Conservation (phyloP, 768 basidiomycete genomes). For the Tulasnella sp. region DNA sequence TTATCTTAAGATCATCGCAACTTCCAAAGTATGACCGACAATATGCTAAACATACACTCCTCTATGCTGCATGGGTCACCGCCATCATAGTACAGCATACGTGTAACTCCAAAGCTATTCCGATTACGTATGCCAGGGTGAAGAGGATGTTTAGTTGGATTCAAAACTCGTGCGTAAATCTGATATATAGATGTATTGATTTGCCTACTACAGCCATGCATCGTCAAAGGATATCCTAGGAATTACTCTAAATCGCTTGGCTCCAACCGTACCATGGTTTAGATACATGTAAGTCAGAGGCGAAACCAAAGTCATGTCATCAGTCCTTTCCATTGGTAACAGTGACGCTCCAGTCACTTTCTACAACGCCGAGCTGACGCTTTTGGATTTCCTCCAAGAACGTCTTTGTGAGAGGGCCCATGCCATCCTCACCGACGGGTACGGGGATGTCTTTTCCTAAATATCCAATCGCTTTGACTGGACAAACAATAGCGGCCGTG, state of each 20-base stretch:
- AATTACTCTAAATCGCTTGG: not conserved
- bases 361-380: conserved; percentile 64
- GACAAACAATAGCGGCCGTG: conserved; percentile 41
- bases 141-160: not conserved
- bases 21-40: no score
- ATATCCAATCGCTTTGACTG: conserved; percentile 46
- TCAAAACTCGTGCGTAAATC: not conserved
- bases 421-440: conserved; percentile 52
- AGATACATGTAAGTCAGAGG: not conserved
- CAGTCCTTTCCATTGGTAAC: conserved; percentile 4
- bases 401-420: conserved; percentile 51
- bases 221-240: not conserved
- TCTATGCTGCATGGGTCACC: no score
- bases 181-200: not conserved
- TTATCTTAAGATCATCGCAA: no score
- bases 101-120: no score
- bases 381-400: conserved; percentile 39
- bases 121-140: no score
- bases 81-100: no score
- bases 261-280: no score
- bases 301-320: not conserved
- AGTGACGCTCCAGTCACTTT: conserved; percentile 64
- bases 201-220: not conserved
- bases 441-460: conserved; percentile 40
- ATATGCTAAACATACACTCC: no score